These are phyloP conservation scores for Carnegiea gigantea DNA, from an alignment of 179 eudicot genomes.

Conservation along the genomic window DNA sequence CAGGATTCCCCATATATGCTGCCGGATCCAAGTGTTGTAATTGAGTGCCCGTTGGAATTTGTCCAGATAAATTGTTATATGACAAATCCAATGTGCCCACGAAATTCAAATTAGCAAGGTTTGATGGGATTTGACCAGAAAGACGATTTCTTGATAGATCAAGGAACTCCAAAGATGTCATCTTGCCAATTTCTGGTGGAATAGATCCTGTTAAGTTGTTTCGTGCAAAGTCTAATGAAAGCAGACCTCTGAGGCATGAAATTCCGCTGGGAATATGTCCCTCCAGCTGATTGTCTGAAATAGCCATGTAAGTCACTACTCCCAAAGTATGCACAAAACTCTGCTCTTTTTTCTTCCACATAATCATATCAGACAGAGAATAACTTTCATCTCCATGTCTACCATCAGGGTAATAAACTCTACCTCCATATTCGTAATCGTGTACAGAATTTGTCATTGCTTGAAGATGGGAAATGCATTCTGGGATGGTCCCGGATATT, in stretches of 20 bases:
- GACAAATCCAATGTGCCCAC: constrained; percentile 1
- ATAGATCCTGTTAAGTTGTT: constrained; percentile 23
- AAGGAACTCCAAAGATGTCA: neutral
- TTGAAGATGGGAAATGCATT: constrained; percentile 22
- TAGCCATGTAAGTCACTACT: neutral
- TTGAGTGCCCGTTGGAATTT: constrained; percentile 17
- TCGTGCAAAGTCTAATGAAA: constrained; percentile 21
- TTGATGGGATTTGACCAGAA: constrained; percentile 18
- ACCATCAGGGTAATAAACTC: no score
- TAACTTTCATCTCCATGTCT: no score
- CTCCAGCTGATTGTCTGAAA: neutral
- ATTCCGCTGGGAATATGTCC: constrained; percentile 32
- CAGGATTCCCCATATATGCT: constrained; percentile 16
- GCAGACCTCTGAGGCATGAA: constrained; percentile 4
- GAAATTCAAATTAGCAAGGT: constrained; percentile 5
- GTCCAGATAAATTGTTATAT: constrained; percentile 16
- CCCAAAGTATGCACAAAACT: neutral
- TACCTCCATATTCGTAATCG: no score
- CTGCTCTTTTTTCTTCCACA: neutral
- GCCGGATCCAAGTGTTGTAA: constrained; percentile 1
- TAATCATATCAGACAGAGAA: neutral
- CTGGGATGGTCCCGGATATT: constrained; percentile 30
- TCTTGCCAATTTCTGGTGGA: constrained; percentile 11
- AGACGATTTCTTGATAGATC: constrained; percentile 19
- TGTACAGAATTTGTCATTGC: constrained; percentile 11